Base-by-base conservation (phyloP, 1,284 basidiomycete genomes). In the Thecaphora thlaspeos region DNA sequence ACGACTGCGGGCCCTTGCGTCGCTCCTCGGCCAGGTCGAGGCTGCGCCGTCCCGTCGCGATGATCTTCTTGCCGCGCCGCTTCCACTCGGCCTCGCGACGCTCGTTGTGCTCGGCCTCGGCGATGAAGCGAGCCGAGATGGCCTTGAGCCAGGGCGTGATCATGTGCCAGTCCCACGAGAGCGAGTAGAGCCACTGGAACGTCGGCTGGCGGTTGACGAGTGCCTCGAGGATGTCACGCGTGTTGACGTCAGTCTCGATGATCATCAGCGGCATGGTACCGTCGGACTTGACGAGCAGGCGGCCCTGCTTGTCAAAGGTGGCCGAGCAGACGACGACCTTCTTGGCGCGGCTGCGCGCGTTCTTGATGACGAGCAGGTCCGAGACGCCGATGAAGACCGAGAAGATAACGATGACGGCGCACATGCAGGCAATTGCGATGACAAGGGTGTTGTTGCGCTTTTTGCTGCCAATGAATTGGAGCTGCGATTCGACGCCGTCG, bases 111-210 rank as follows among this genome's bases (percentile, higher is more conserved):
- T 48, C 43, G 22, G 46, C 43, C 47, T 65, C 52, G 21, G 52
- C 51, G 36, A 68, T 46, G 39, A 72, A 61, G 18, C 71, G 57
- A 21, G 73, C 71, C 23, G 79, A 71, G 55, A 82, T 80, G 23
- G 79, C 76, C 8, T 78, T 71, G 26, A 81, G 72, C 66, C 81
- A 81, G 1, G 81, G 80, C 10, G 73, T 70, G 51, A 82, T 77
- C 43, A 81, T 75, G 24, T 71, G 53, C 82, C 82, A 82, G 73
- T 82, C 80, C 79, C 81, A 82, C 4, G 80, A 80, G 26, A 82
- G 70, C 48, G 80, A 77, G 73, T 81, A 82, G 24, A 82, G 78
- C 81, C 81, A 82, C 70, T 82, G 82, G 78, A 82, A 82, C 18
- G 79, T 81, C 12, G 79, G 72, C 53, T 79, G 78, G 21, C 80